Base-by-base conservation (phyloP, 2,329 filamentous ascomycete species). In the Calonectria multiphialidica region DNA sequence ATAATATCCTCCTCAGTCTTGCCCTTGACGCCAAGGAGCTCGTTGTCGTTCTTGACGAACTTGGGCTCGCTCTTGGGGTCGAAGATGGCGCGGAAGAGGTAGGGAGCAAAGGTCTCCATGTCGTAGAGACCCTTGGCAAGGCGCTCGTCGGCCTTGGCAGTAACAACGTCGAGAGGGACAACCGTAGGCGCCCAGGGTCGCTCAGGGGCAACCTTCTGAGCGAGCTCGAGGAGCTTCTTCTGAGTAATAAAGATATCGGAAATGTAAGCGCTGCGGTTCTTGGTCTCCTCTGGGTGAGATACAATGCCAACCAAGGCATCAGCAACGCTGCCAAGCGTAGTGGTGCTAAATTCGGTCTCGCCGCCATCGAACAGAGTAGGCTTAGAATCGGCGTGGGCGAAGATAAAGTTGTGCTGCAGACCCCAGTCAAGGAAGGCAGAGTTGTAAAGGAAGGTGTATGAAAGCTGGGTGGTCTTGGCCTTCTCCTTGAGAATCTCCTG, bases 311-410 rank as follows among this genome's bases (percentile, higher is more conserved):
- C 85, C 0, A 92, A 83, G 1, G 85, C 87, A 25, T 86, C 81
- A 0, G 80, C 89, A 18, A 91, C 78, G 2, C 84, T 84, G 0
- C 78, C 74, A 0, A 92, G 82, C 0, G 84, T 88, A 0, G 90
- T 89, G 12, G 84, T 68, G 61, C 84, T 88, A 79, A 91, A 88
- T 9, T 80, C 72, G 2, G 74, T 72, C 37, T 90, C 83, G 0
- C 91, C 90, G 1, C 86, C 87, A 71, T 91, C 87, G 68, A 84
- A 86, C 0, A 92, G 76, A 0, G 76, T 83, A 0, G 84, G 82
- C 44, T 83, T 85, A 2, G 84, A 82, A 1, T 83, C 80, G 9
- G 83, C 81, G 1, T 79, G 53, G 67, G 88, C 82, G 1, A 89
- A 63, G 4, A 89, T 49, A 76, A 91, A 88, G 2, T 82, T 81